phyloP scores from a whole-genome alignment of 345 rosid genomes.

The Cardamine resedifolia region DNA sequence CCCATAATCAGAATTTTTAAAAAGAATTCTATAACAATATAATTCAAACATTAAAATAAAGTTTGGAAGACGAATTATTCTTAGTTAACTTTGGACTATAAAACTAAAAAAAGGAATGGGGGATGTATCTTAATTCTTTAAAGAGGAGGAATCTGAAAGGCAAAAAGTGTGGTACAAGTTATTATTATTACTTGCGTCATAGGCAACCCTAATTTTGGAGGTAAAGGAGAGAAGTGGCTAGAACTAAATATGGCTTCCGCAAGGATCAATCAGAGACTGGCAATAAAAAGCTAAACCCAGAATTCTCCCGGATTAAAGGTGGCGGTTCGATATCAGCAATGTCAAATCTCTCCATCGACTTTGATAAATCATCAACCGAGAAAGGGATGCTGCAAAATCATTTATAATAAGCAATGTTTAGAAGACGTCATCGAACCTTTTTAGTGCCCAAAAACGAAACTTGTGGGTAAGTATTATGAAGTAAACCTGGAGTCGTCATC shows the following conservation, averaged over 20 bases:
- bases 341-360: conserved; percentile 91
- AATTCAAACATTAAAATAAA: not conserved
- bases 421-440: conserved; percentile 3
- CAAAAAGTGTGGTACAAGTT: conserved; percentile 2
- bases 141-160: not conserved
- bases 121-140: not conserved
- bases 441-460: too few species aligned
- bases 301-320: conserved; percentile 79
- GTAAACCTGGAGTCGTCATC: conserved; percentile 94
- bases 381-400: conserved; percentile 86
- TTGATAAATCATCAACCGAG: conserved; percentile 92
- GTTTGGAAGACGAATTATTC: not conserved
- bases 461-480: not conserved
- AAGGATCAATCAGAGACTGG: conserved; percentile 56
- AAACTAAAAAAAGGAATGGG: not conserved
- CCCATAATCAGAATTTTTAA: not conserved
- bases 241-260: conserved; percentile 4
- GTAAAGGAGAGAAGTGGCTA: not conserved
- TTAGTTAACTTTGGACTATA: not conserved
- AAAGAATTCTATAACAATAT: not conserved
- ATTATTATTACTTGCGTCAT: conserved; percentile 9
- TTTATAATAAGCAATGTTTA: not conserved
- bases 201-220: conserved; percentile 4
- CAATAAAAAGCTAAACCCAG: conserved; percentile 86
- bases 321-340: conserved; percentile 88